These are phyloP conservation scores for Fusarium ramigenum DNA, from an alignment of 2,329 filamentous ascomycete species.

Conservation along the genomic window DNA sequence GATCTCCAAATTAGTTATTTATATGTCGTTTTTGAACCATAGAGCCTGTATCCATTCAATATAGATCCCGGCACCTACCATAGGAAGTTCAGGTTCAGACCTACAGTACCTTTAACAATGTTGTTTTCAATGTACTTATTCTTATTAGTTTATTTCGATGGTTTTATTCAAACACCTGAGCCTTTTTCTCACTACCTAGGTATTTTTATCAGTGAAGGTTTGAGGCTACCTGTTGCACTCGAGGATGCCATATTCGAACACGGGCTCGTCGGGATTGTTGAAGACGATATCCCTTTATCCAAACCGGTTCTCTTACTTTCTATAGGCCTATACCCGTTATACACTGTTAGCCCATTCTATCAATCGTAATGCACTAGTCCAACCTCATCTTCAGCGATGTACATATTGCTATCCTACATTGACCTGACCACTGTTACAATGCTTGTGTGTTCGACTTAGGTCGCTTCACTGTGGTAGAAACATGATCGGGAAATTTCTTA, in stretches of 20 bases:
- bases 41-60: not conserved
- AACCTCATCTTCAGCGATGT: not conserved
- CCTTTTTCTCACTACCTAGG: not conserved
- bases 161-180: accelerated
- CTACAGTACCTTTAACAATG: not conserved
- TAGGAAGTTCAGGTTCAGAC: not conserved
- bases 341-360: not conserved
- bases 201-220: not conserved
- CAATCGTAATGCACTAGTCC: not conserved
- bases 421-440: not conserved
- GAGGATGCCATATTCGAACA: not conserved
- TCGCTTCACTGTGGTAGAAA: not conserved
- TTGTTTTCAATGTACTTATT: not conserved
- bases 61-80: not conserved
- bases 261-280: not conserved
- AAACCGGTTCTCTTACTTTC: not conserved
- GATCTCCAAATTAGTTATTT: not conserved
- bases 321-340: too few relatives aligned
- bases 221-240: too few relatives aligned
- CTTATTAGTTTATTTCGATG: not conserved
- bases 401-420: not conserved
- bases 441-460: not conserved
- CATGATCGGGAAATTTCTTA: too few relatives aligned
- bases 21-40: not conserved
- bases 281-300: not conserved